Evolutionary conservation across 1,284 basidiomycete genomes (phyloP), one percentile per base, ranked within the genome.

Genomic region (Cerrena zonata): DNA sequence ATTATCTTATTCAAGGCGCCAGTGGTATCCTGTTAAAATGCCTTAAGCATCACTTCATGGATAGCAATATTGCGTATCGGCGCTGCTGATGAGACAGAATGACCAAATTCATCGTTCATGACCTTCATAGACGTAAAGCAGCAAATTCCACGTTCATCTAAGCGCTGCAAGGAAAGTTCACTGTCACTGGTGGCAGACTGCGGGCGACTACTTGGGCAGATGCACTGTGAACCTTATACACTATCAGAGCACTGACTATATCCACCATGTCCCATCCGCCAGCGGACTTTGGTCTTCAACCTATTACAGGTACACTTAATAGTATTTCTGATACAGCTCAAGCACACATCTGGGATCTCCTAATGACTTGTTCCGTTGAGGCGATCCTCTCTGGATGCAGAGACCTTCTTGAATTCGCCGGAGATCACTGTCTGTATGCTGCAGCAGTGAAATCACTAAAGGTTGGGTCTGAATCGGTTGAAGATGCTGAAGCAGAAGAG

Each of bases 381-480:
- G 47, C 47, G 5, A 49, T 49, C 12, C 19, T 23, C 4, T 36
- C 47, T 11, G 42, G 22, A 15, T 21, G 39, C 30, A 39, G 21
- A 5, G 39, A 39, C 11, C 19, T 49, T n/a, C 39, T 25, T 23
- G 47, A 49, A n/a, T 49, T 49, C 19, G 21, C 36, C 23, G 38
- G 42, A 22, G 4, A 42, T 11, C 22, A 49, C 25, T 49, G 47
- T 26, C 41, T 49, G 39, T 49, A 49, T 30, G 41, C 39, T 18
- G 47, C 47, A 5, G 39, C 26, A 10, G 22, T 49, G n/a, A 34
- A 49, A 19, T 21, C 10, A n/a, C 5, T 23, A 22, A 41, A 36
- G n/a, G 11, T 36, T 36, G 11, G n/a, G 34, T 11, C 34, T 11
- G n/a, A 36, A n/a, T 36, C 34, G 34, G 34, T 10, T 19, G 21